Percentiles rank a stretch among this genome's conserved stretches.
Evolutionary conservation across 371 early-diverging fungal genomes (phyloP).

Genomic region (Rhizomucor miehei): DNA sequence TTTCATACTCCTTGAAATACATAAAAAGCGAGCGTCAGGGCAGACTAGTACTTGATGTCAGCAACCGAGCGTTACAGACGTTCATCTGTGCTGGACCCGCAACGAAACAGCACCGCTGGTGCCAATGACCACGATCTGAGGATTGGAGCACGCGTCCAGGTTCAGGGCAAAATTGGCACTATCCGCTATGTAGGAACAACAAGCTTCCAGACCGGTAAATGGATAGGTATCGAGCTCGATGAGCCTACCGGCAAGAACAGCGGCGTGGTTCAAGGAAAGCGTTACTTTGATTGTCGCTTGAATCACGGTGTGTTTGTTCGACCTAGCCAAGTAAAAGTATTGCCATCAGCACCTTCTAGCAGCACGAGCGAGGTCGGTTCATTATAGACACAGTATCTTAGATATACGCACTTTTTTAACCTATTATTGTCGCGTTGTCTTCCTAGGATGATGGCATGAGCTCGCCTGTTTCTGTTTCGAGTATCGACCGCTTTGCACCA

Average conservation of each 20-base stretch:
- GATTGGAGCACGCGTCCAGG: slow-evolving; percentile 56
- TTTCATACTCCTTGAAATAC: too few species aligned
- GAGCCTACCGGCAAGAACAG: slow-evolving; percentile 74
- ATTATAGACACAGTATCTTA: too few species aligned
- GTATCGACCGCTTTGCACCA: slow-evolving; percentile 20
- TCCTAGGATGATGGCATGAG: neutral
- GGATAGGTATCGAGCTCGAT: slow-evolving; percentile 82
- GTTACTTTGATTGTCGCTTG: slow-evolving; percentile 79
- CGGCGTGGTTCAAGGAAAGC: slow-evolving; percentile 72
- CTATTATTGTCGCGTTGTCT: neutral
- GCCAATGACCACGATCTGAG: slow-evolving; percentile 7
- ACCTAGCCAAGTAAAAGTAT: slow-evolving; percentile 58
- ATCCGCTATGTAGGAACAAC: slow-evolving; percentile 75
- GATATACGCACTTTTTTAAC: too few species aligned
- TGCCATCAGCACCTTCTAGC: slow-evolving; percentile 1
- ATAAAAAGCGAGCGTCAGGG: too few species aligned
- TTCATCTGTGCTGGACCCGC: neutral
- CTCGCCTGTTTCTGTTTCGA: neutral
- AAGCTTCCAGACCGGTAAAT: slow-evolving; percentile 71
- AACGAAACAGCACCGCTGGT: neutral
- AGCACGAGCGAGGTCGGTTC: neutral
- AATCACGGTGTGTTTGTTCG: slow-evolving; percentile 83
- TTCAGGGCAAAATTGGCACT: slow-evolving; percentile 62
- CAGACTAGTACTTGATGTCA: neutral
- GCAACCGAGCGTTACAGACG: slow-evolving; percentile 1